Base-by-base conservation (phyloP, 768 basidiomycete genomes). In the Tylopilus subfusipes region DNA sequence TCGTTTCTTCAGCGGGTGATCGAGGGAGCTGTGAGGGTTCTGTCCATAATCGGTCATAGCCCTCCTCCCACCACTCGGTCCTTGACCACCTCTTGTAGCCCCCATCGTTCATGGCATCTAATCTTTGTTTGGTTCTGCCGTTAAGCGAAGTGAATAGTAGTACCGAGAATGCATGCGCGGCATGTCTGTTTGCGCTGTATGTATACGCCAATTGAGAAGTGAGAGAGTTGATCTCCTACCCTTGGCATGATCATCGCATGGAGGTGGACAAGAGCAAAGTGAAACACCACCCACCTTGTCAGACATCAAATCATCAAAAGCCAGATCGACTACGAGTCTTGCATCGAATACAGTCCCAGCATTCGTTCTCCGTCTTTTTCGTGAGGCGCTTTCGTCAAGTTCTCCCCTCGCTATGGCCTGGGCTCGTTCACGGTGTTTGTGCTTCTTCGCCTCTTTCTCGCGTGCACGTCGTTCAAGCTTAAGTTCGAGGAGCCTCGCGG, bases 271-370 rank as follows among this genome's bases (percentile, higher is more conserved):
- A 53, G 54, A 34, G n/a, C 25, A 48, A 55, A 56, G 43, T 45
- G 59, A 61, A 46, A 55, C 46, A 70, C 85, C 44, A 70, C 85
- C 60, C 70, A 95, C 94, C 76, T 94, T 92, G 57, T 96, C 93
- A 53, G 76, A 84, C 96, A 98, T 98, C 72, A 85, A 76, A 42
- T 94, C 82, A 68, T 98, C 95, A 68, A 97, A 98, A 10, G 86
- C 92, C 18, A 98, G 77, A 73, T 99, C 97, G 19, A 98, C 70
- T 31, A 92, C 82, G 4, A 93, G 78, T 54, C 78, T 79, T 21
- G 88, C 90, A 7, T 81, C 78, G 59, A 82, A 85, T 56, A 55
- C 76, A 75, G 81, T 59, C 65, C 72, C 60, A 62, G 70, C 58
- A 70, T 57, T 52, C 39, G 22, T 56, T 58, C 39, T 65, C 34